Evolutionary conservation across 2,329 filamentous ascomycete genomes (phyloP), one percentile per base, ranked within the genome.

Genomic region (Colletotrichum liriopes): DNA sequence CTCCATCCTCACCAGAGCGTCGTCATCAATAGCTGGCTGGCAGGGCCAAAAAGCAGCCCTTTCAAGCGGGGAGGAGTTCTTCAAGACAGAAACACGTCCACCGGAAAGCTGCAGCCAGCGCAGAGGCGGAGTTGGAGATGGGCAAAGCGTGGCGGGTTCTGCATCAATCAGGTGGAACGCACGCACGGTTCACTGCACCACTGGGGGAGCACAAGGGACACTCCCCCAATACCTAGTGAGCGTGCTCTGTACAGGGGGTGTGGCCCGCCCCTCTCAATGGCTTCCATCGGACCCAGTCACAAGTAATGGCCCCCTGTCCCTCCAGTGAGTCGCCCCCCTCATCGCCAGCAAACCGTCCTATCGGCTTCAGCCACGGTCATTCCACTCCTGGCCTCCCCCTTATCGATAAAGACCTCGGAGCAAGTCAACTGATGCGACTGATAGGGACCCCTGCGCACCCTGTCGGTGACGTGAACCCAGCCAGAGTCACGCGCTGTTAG

Each of bases 401-500:
- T 72, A 70, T 72, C 70, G 70, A 72, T 72, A 70, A 49, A 72
- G 65, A 14, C 54, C 26, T 41, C 26, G 2, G 51, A 64, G 37
- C 39, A 41, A 72, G 70, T 65, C 59, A 60, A 55, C 54, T 63
- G 45, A 72, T 67, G 64, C 65, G 69, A 56, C 56, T 67, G 67
- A 61, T 66, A 39, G 59, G 55, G 60, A 65, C 66, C 70, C 65
- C 70, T 72, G 70, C 45, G n/a, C 59, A 72, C 60, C 60, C 45
- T 64, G 70, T 49, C 20, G 70, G 70, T 72, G 70, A 72, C 70
- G 70, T 72, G 70, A 72, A 70, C 52, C 29, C 65, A 39, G 59
- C 65, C 54, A 70, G 45, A 72, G 70, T 72, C 70, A 72, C 70
- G 70, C 70, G 70, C 70, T 70, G 45, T 65, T 58, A 59, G 59